These are phyloP conservation scores for Dimocarpus longan DNA, from an alignment of 345 rosid species.

Conservation along the genomic window DNA sequence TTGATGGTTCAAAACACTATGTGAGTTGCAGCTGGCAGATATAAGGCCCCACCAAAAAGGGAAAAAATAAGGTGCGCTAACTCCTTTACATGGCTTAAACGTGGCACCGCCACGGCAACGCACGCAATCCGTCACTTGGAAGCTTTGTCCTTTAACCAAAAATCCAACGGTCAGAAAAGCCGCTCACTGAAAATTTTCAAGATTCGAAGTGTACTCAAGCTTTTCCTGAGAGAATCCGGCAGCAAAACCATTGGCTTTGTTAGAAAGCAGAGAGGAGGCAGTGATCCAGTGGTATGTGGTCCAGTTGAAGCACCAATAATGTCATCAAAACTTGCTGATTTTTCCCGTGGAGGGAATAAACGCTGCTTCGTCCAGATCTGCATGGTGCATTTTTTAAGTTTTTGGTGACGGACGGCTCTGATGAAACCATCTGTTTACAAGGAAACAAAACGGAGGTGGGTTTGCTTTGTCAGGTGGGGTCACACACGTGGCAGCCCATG, in stretches of 20 bases:
- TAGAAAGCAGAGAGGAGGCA: background rate
- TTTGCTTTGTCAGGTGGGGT: conserved; percentile 4
- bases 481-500: conserved; percentile 47
- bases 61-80: background rate
- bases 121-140: background rate
- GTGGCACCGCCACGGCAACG: background rate
- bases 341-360: background rate
- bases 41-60: background rate
- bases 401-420: conserved; percentile 7
- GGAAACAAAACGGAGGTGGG: conserved; percentile 21
- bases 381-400: background rate
- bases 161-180: background rate
- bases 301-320: background rate
- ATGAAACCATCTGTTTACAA: conserved; percentile 14
- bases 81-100: background rate
- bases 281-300: background rate
- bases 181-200: background rate
- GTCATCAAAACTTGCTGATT: background rate
- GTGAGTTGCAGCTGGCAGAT: background rate
- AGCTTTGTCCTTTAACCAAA: background rate
- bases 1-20: background rate
- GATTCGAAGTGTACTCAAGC: background rate
- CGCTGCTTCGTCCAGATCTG: too few relatives aligned
- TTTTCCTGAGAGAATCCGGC: background rate
- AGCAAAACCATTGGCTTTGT: background rate